Evolutionary conservation across 108 stramenopile species (phyloP).

Genomic region (Cyclotella kingstonii): DNA sequence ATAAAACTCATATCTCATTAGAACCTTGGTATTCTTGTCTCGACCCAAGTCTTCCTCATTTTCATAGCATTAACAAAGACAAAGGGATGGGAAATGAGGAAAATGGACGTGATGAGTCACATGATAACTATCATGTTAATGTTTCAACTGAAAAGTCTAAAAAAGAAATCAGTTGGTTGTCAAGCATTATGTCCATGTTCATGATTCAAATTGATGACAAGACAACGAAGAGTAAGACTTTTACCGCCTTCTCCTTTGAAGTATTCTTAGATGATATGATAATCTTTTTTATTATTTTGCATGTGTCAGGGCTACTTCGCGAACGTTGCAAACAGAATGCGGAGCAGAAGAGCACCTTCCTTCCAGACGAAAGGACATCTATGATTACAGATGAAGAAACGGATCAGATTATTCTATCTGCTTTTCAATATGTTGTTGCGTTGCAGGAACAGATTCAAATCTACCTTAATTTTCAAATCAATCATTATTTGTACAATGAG

Average conservation of each 20-base stretch:
- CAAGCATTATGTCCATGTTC: too few relatives aligned
- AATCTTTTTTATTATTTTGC: too few relatives aligned
- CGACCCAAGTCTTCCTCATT: conserved; percentile 59
- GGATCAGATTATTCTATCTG: conserved; percentile 48
- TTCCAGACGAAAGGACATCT: conserved; percentile 53
- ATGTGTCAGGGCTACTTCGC: too few relatives aligned
- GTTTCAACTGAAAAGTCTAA: too few relatives aligned
- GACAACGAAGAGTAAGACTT: conserved; percentile 10
- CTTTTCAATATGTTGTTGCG: conserved; percentile 61
- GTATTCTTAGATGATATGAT: too few relatives aligned
- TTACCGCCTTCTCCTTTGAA: too few relatives aligned
- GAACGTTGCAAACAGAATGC: conserved; percentile 35
- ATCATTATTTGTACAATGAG: conserved; percentile 58
- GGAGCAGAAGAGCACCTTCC: conserved; percentile 46
- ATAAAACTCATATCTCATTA: conserved; percentile 45
- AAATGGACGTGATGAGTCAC: too few relatives aligned
- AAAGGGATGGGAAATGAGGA: too few relatives aligned
- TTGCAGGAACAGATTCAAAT: conserved; percentile 51
- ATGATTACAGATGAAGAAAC: conserved; percentile 70
- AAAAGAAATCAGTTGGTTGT: too few relatives aligned
- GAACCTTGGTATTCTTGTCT: conserved; percentile 64
- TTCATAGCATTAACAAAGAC: conserved; percentile 33
- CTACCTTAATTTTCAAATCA: conserved; percentile 56
- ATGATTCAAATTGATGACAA: too few relatives aligned
- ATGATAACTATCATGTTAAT: too few relatives aligned